Percentiles rank a stretch among this genome's conserved stretches.
phyloP scores from a whole-genome alignment of 441 rosid genomes.

The Bocquillonia castaneifolia region DNA sequence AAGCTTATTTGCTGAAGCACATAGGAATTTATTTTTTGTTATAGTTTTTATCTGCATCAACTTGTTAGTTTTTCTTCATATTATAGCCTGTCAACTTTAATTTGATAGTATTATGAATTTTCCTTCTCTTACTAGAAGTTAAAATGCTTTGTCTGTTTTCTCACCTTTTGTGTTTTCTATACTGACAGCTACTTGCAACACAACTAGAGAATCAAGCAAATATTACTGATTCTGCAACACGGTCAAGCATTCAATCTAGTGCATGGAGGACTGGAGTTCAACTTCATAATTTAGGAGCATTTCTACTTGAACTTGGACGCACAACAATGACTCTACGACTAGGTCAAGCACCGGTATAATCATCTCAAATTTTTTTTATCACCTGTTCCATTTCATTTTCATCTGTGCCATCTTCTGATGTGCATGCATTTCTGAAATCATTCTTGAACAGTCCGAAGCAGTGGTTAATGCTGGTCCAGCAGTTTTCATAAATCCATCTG shows the following conservation, averaged over 20 bases:
- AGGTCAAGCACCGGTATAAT: slow-evolving; percentile 63
- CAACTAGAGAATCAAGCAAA: slow-evolving; percentile 52
- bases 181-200: slow-evolving; percentile 47
- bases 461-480: slow-evolving; percentile 80
- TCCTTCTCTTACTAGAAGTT: neutral
- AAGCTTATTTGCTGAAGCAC: neutral
- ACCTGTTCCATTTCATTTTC: slow-evolving; percentile 6
- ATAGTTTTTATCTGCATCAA: neutral
- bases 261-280: slow-evolving; percentile 51
- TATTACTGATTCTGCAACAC: slow-evolving; percentile 38
- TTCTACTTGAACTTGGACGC: slow-evolving; percentile 77
- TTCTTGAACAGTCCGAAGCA: slow-evolving; percentile 57
- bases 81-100: neutral
- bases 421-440: slow-evolving; percentile 10
- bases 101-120: neutral
- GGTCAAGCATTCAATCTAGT: slow-evolving; percentile 37
- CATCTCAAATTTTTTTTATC: slow-evolving; percentile 9
- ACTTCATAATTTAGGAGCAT: slow-evolving; percentile 58
- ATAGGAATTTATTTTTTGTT: neutral
- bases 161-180: neutral
- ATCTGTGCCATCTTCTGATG: neutral
- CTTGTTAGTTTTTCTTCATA: neutral
- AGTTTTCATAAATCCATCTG: slow-evolving; percentile 56
- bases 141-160: neutral
- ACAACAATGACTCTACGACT: slow-evolving; percentile 66